These are phyloP conservation scores for Gnetum montanum DNA, from an alignment of 75 land plant genomes.

Conservation along the genomic window DNA sequence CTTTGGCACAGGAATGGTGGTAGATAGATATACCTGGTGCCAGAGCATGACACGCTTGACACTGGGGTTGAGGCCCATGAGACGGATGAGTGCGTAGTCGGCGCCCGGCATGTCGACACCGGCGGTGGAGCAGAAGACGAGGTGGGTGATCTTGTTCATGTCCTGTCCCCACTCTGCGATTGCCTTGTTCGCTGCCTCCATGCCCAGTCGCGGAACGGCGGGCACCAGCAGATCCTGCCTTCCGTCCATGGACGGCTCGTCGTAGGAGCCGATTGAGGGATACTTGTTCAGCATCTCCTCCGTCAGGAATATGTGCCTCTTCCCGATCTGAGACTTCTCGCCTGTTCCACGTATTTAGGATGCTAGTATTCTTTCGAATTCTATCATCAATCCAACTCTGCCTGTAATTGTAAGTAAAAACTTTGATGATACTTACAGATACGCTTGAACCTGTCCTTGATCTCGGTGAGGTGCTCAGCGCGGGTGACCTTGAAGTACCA, in stretches of 20 bases:
- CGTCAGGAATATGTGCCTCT: too few species aligned
- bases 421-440: conserved; percentile 27
- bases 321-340: too few species aligned
- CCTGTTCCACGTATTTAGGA: not conserved
- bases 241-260: conserved; percentile 20
- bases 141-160: too few species aligned
- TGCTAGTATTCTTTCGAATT: not conserved
- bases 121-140: too few species aligned
- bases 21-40: conserved; percentile 5
- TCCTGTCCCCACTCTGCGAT: conserved; percentile 45
- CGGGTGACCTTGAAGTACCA: conserved; percentile 41
- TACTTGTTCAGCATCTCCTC: too few species aligned
- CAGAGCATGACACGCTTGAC: conserved; percentile 18
- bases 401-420: not conserved
- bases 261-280: conserved; percentile 4
- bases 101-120: conserved; percentile 23
- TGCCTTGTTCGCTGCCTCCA: conserved; percentile 27
- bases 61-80: conserved; percentile 11
- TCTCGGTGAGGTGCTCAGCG: conserved; percentile 24
- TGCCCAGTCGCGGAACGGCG: too few species aligned
- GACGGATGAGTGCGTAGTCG: conserved; percentile 5
- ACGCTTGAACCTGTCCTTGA: conserved; percentile 38
- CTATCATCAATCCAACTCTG: not conserved
- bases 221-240: conserved; percentile 22
- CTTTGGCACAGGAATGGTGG: conserved; percentile 6